Evolutionary conservation across 2,329 filamentous ascomycete species (phyloP), one percentile per base, ranked within the genome.

Genomic region (Verticillium dahliae): DNA sequence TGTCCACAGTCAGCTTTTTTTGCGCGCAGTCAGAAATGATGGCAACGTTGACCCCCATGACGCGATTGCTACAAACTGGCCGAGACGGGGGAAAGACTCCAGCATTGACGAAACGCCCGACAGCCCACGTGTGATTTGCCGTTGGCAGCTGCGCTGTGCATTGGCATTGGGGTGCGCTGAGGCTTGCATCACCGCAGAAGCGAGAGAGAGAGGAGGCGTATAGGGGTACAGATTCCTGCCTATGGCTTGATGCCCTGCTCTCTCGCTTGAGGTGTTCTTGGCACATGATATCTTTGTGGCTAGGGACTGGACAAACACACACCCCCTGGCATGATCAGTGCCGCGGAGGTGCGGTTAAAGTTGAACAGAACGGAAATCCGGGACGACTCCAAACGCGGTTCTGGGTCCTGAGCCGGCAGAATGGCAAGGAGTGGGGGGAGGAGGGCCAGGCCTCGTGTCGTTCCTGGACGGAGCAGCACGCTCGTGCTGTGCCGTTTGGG

Each of bases 311-410:
- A 18, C 13, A 4, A 13, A 7, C 35, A 6, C 35, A 7, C 35
- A 11, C 11, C 35, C 45, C 45, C 18, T 50, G 45, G 2, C 45
- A 50, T 50, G 45, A 22, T 18, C 45, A 10, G 9, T 18, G 45
- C 45, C 45, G n/a, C 45, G 45, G 45, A 50, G 45, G 45, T 50
- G 57, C 65, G 67, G 68, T 54, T 67, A 68, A 69, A 70, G 64
- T 59, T 60, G 60, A 35, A 63, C 61, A 59, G 66, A 65, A 62
- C 66, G 69, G 67, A 69, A 63, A 65, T 62, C 63, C 68, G 65
- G 68, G 67, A 67, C 64, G 67, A 64, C 35, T 56, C 11, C 45
- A 18, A 50, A 50, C 18, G 18, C 45, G 45, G 6, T 50, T 50
- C 45, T 18, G 45, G 45, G 55, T 14, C 55, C 15, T 34, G 31